Percentiles rank a stretch among this genome's conserved stretches.
phyloP scores from a whole-genome alignment of 495 filamentous ascomycete species.

The Talaromyces adpressus region DNA sequence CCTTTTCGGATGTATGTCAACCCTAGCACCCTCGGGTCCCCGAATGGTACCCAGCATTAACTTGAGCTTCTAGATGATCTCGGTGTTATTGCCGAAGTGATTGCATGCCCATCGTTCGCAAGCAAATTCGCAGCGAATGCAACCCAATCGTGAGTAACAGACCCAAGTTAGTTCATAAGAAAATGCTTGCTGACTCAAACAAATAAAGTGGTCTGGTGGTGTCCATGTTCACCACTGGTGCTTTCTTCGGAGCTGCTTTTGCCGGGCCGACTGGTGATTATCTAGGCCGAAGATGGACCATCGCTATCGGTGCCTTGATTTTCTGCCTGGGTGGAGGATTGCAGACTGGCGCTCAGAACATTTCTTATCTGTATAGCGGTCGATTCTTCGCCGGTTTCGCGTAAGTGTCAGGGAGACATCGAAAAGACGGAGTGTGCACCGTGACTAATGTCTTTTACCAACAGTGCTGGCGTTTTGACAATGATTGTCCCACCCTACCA shows the following conservation, averaged over 20 bases:
- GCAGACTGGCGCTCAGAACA: conserved; percentile 30
- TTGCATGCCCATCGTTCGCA: conserved; percentile 43
- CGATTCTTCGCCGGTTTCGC: conserved; percentile 38
- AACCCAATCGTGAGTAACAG: conserved; percentile 25
- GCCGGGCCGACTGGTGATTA: conserved; percentile 33
- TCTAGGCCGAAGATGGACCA: conserved; percentile 35
- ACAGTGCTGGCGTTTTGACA: conserved; percentile 53
- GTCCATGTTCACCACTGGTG: conserved; percentile 54
- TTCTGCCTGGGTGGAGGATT: conserved; percentile 39
- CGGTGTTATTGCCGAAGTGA: conserved; percentile 57
- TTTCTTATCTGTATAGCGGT: conserved; percentile 33
- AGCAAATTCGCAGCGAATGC: conserved; percentile 42
- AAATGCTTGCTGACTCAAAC: not conserved
- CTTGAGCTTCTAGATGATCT: conserved; percentile 21
- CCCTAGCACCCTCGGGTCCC: not conserved
- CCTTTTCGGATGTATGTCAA: conserved; percentile 43
- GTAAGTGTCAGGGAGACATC: conserved; percentile 44
- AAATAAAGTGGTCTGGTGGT: conserved; percentile 53
- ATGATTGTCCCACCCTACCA: conserved; percentile 43
- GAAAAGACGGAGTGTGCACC: not conserved
- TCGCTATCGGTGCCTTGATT: conserved; percentile 34
- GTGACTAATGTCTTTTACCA: conserved; percentile 16
- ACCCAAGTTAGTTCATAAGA: not conserved
- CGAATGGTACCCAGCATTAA: not conserved
- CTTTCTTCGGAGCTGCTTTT: conserved; percentile 33